Conservation (phyloP, 306 rosid genomes). For the Casuarina equisetifolia region DNA sequence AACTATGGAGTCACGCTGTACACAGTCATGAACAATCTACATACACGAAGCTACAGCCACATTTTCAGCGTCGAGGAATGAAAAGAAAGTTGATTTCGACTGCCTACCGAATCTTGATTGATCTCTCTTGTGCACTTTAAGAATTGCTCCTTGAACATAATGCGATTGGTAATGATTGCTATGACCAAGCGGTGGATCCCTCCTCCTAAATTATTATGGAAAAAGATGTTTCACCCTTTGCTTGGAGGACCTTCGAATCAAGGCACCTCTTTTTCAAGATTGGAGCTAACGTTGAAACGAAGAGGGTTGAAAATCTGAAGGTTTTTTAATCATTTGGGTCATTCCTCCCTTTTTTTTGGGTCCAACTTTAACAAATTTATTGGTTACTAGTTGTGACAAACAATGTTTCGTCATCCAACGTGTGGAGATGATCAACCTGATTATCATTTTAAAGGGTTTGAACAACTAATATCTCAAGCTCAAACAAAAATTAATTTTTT, state of each 20-base stretch:
- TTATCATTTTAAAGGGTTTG: no score
- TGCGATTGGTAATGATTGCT: slow-evolving; percentile 12
- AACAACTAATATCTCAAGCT: no score
- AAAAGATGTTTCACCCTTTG: neutral
- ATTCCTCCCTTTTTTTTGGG: neutral
- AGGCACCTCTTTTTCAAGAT: neutral
- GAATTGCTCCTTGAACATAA: neutral
- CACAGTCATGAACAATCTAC: neutral
- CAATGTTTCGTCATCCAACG: no score
- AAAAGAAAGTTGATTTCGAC: slow-evolving; percentile 7
- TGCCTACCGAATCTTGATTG: slow-evolving; percentile 8
- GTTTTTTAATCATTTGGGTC: neutral
- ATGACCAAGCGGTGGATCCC: neutral
- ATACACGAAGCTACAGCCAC: neutral
- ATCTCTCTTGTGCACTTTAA: neutral
- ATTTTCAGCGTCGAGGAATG: neutral
- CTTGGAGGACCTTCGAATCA: neutral
- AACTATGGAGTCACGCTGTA: neutral
- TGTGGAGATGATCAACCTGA: no score
- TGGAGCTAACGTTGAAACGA: neutral
- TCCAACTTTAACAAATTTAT: neutral
- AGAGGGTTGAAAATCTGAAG: neutral
- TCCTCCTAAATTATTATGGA: neutral
- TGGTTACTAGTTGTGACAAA: no score
- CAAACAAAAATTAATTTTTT: no score